These are phyloP conservation scores for Urochloa ruziziensis DNA, from an alignment of 176 grass and related monocot species.

Conservation along the genomic window DNA sequence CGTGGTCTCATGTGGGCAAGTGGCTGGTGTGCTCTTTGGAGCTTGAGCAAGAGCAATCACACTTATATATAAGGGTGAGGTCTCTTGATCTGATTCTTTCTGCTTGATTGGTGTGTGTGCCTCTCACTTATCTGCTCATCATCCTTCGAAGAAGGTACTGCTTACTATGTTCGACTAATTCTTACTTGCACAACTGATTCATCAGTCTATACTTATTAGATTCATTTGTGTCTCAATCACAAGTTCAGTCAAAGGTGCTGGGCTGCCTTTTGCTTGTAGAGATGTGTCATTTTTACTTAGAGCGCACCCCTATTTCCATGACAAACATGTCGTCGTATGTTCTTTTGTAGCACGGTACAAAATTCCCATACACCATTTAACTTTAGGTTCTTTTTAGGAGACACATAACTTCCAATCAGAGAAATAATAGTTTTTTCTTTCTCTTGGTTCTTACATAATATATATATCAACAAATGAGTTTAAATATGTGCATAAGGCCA, in stretches of 20 bases:
- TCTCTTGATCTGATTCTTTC: slow-evolving; percentile 13
- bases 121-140: neutral
- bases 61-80: neutral
- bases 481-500: neutral
- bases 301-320: neutral
- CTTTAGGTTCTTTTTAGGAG: neutral
- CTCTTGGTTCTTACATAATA: neutral
- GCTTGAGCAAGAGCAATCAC: slow-evolving; percentile 5
- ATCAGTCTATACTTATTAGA: neutral
- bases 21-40: slow-evolving; percentile 6
- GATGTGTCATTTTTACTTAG: neutral
- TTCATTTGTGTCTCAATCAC: neutral
- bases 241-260: neutral
- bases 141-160: slow-evolving; percentile 34
- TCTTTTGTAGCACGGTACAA: neutral
- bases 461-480: neutral
- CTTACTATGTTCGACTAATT: neutral
- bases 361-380: neutral
- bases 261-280: neutral
- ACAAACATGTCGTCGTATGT: neutral
- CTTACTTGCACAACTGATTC: neutral
- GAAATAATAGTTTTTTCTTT: neutral
- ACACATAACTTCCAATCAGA: neutral
- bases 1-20: slow-evolving; percentile 24
- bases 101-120: neutral